Conservation (phyloP, 805 yeast species). For the Dipodascus geniculatus region DNA sequence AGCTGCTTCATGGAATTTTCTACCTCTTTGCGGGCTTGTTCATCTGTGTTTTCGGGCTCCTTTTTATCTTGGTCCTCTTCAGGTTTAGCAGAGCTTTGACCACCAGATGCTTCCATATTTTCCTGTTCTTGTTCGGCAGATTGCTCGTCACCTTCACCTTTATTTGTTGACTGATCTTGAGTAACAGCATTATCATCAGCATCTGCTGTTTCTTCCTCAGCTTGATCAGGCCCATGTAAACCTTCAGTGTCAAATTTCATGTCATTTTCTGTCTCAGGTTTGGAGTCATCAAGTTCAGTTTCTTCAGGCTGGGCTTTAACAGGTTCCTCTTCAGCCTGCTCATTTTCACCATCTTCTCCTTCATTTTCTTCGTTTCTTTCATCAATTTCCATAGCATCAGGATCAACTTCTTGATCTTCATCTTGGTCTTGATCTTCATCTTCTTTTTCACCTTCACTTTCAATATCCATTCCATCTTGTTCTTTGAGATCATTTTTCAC, state of each 20-base stretch:
- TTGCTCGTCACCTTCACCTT: constrained; percentile 45
- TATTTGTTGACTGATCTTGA: constrained; percentile 29
- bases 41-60: constrained; percentile 44
- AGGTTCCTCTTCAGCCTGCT: constrained; percentile 26
- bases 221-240: constrained; percentile 68
- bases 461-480: constrained; percentile 14
- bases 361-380: constrained; percentile 23
- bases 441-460: constrained; percentile 13
- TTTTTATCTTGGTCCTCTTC: constrained; percentile 61
- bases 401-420: constrained; percentile 15
- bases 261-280: neutral
- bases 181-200: constrained; percentile 19
- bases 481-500: constrained; percentile 17
- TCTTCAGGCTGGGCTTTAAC: constrained; percentile 27
- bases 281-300: constrained; percentile 32
- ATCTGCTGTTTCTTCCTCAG: constrained; percentile 41
- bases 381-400: constrained; percentile 16
- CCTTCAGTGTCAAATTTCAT: constrained; percentile 40
- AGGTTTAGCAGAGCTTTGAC: constrained; percentile 80
- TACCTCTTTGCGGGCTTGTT: constrained; percentile 29
- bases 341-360: constrained; percentile 16
- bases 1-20: constrained; percentile 65
- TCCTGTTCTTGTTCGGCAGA: constrained; percentile 74
- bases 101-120: constrained; percentile 74
- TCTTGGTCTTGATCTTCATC: constrained; percentile 16